phyloP scores from a whole-genome alignment of 371 early-diverging fungal species.

The Mortierella sp. region DNA sequence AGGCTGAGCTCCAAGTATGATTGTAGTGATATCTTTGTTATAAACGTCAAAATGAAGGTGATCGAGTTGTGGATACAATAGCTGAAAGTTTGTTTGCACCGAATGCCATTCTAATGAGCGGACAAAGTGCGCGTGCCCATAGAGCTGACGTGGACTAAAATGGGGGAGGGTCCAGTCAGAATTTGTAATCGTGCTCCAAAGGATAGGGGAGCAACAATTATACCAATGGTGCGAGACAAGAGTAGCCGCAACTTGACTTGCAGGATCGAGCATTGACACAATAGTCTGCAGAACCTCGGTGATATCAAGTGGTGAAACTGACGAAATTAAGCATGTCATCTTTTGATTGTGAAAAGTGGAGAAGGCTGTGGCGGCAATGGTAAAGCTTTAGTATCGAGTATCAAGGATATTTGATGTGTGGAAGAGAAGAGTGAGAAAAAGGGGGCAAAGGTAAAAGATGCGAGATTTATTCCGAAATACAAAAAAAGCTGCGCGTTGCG shows the following conservation, averaged over 20 bases:
- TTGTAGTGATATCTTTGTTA: neutral
- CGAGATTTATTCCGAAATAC: no score
- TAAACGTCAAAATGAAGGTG: neutral
- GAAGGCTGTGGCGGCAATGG: no score
- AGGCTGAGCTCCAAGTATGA: neutral
- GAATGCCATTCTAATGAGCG: constrained; percentile 30
- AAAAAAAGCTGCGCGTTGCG: no score
- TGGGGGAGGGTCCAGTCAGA: constrained; percentile 23
- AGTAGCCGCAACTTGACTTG: constrained; percentile 22
- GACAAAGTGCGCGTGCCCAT: constrained; percentile 29
- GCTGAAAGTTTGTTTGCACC: neutral
- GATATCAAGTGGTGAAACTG: constrained; percentile 20
- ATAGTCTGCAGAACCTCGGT: constrained; percentile 30
- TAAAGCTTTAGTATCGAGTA: no score
- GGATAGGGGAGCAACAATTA: constrained; percentile 19
- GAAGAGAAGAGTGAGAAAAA: neutral
- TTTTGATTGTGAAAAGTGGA: neutral
- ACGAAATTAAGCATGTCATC: neutral
- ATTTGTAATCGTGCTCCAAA: constrained; percentile 26
- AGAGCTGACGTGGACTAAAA: constrained; percentile 24
- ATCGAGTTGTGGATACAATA: neutral
- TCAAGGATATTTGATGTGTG: no score
- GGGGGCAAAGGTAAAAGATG: neutral
- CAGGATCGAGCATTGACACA: constrained; percentile 21
- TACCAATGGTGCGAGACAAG: constrained; percentile 38